Conservation (phyloP, 768 basidiomycete species). For the Lanmaoa pseudosensibilis region DNA sequence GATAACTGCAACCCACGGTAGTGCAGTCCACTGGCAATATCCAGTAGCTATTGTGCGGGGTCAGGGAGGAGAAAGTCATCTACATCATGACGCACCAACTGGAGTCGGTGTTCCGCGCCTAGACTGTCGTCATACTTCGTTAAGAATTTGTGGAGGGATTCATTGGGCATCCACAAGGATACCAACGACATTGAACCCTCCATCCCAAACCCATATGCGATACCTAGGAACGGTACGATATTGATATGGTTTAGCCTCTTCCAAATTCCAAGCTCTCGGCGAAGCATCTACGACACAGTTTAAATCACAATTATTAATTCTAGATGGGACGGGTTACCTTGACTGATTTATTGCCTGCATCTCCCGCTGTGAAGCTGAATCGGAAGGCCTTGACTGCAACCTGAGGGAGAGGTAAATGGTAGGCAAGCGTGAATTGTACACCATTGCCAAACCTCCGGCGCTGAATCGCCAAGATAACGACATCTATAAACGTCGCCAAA, state of each 20-base stretch:
- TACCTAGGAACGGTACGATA: conserved; percentile 30
- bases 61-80: conserved; percentile 10
- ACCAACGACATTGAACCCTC: too few species aligned
- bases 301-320: accelerated
- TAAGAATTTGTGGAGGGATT: conserved; percentile 20
- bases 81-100: conserved; percentile 15
- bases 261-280: conserved; percentile 34
- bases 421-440: not conserved
- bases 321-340: not conserved
- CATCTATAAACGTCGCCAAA: conserved; percentile 6
- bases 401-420: not conserved
- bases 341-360: not conserved
- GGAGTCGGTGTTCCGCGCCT: conserved; percentile 1
- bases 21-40: conserved; percentile 14
- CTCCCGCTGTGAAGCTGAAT: not conserved
- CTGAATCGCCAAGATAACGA: not conserved
- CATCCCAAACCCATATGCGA: too few species aligned
- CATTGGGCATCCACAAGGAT: too few species aligned
- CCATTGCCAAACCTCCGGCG: not conserved
- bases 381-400: conserved; percentile 31
- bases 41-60: conserved; percentile 13
- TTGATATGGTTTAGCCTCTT: conserved; percentile 24
- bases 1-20: conserved; percentile 12
- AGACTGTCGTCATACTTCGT: conserved; percentile 2
- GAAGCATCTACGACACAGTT: conserved; percentile 15